Evolutionary conservation across 345 rosid genomes (phyloP).

Genomic region (Eucalyptus polyanthemos): DNA sequence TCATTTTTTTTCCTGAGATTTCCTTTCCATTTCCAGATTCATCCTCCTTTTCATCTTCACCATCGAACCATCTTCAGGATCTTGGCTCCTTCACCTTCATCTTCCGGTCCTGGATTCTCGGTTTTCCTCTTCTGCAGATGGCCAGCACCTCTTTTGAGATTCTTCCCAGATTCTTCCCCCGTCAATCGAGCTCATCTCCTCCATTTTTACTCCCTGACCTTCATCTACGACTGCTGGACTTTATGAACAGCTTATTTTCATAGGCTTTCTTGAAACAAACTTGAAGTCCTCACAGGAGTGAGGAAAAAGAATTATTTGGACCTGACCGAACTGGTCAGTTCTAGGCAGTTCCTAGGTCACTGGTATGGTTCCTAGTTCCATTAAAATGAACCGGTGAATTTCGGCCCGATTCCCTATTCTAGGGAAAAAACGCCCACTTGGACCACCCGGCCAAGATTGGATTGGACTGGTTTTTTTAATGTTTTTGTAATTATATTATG

Average conservation of each 20-base stretch:
- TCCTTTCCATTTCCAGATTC: not conserved
- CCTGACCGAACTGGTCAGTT: no score
- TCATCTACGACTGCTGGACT: not conserved
- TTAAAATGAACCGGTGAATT: no score
- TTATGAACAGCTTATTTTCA: not conserved
- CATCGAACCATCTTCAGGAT: not conserved
- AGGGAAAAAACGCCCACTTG: no score
- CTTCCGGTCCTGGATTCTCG: not conserved
- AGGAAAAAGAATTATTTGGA: no score
- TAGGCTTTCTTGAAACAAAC: not conserved
- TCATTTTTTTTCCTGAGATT: no score
- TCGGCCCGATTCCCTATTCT: no score
- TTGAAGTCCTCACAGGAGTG: not conserved
- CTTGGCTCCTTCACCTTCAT: not conserved
- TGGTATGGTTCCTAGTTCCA: no score
- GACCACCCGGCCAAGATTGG: fast-evolving
- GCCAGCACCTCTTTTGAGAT: not conserved
- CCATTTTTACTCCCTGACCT: not conserved
- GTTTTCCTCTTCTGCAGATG: not conserved
- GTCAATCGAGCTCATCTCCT: not conserved
- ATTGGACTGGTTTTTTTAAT: no score
- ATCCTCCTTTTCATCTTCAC: not conserved
- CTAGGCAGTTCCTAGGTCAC: no score
- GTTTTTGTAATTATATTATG: no score
- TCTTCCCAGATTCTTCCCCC: not conserved